Percentiles rank a stretch among this genome's conserved stretches.
Conservation (phyloP, 345 rosid genomes). For the Camelina sativa region DNA sequence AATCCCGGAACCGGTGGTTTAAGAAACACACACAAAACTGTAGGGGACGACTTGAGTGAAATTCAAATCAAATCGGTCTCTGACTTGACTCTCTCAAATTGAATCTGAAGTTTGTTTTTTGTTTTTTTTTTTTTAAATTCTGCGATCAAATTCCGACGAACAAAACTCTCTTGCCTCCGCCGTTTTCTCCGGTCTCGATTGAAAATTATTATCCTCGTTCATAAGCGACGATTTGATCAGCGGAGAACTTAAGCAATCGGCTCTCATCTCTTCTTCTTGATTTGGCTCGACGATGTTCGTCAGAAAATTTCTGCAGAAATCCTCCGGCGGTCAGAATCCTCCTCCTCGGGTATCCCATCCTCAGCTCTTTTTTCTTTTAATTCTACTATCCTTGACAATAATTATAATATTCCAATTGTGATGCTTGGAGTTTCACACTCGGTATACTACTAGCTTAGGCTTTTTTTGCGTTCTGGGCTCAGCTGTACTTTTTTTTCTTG, state of each 20-base stretch:
- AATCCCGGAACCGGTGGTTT: conserved; percentile 6
- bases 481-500: neutral
- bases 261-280: conserved; percentile 16
- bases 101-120: conserved; percentile 17
- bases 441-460: conserved; percentile 6
- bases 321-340: conserved; percentile 34
- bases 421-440: conserved; percentile 7
- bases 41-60: conserved; percentile 16
- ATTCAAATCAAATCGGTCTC: conserved; percentile 32
- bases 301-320: conserved; percentile 55
- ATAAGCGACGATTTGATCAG: conserved; percentile 1
- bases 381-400: too few species aligned
- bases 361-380: neutral
- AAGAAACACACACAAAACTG: neutral
- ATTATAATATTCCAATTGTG: neutral
- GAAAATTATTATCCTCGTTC: neutral
- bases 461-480: conserved; percentile 1
- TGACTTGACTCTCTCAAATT: conserved; percentile 44
- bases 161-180: neutral
- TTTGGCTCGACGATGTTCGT: conserved; percentile 53
- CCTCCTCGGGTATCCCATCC: conserved; percentile 45
- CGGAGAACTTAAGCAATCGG: conserved; percentile 19
- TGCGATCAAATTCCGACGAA: conserved; percentile 34
- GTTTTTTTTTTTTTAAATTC: neutral
- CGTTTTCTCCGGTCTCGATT: conserved; percentile 8